These are phyloP conservation scores for Aspergillus alliaceus DNA, from an alignment of 2,329 filamentous ascomycete species.

Conservation along the genomic window DNA sequence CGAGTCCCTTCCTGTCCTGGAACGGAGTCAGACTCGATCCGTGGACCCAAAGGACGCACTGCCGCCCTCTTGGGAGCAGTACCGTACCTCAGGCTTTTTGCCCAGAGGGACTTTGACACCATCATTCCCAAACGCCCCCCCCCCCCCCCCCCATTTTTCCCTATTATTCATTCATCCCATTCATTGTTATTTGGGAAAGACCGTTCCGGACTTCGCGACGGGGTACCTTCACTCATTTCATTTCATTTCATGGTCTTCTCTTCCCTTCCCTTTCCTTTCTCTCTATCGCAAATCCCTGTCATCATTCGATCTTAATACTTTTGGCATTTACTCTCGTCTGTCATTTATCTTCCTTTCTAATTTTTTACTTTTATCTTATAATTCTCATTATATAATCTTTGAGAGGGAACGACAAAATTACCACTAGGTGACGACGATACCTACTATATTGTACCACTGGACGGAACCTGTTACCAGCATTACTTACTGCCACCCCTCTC, in stretches of 20 bases:
- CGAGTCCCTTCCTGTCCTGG: constrained; percentile 8
- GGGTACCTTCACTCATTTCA: background rate
- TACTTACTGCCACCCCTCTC: constrained; percentile 14
- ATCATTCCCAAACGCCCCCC: too few relatives aligned
- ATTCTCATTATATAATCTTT: background rate
- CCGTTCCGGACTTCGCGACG: constrained; percentile 4
- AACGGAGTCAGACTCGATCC: constrained; percentile 19
- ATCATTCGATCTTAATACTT: background rate
- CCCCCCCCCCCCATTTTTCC: background rate
- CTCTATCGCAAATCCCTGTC: background rate
- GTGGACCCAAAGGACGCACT: constrained; percentile 10
- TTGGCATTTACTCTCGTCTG: background rate
- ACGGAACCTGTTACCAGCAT: background rate
- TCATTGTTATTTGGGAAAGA: constrained; percentile 1
- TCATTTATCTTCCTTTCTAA: background rate
- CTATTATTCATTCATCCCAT: background rate
- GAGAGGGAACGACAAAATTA: background rate
- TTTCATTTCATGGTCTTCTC: background rate
- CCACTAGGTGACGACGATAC: background rate
- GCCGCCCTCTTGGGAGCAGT: background rate
- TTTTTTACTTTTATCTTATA: background rate
- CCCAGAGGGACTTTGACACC: constrained; percentile 1
- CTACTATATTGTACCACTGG: constrained; percentile 2
- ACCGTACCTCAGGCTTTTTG: too few relatives aligned
- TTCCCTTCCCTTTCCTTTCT: background rate